Evolutionary conservation across 2,329 filamentous ascomycete species (phyloP).

Genomic region (Mollisiaceae sp.): DNA sequence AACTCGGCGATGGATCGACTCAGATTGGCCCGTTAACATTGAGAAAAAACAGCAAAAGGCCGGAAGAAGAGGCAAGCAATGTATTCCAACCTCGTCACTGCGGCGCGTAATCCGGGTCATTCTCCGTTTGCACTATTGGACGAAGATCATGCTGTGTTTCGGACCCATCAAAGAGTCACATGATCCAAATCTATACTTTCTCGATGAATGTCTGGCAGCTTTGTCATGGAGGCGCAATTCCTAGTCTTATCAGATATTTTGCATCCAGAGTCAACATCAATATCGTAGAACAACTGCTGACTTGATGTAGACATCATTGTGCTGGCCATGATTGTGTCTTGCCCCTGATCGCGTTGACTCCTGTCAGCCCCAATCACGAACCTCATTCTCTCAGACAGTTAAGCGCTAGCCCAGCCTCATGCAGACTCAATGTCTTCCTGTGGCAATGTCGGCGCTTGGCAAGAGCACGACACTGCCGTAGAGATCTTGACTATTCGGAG

Average conservation of each 20-base stretch:
- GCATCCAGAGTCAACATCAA: background rate
- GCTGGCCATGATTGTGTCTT: background rate
- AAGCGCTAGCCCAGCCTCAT: conserved; percentile 1
- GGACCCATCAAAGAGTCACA: background rate
- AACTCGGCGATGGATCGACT: background rate
- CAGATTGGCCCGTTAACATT: background rate
- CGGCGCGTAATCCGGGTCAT: background rate
- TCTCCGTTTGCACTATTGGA: background rate
- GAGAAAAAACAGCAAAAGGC: background rate
- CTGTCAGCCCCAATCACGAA: background rate
- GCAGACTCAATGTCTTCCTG: background rate
- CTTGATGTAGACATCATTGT: background rate
- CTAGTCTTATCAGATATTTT: background rate
- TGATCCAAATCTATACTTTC: background rate
- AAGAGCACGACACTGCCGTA: background rate
- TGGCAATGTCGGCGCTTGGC: background rate
- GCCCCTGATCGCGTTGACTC: background rate
- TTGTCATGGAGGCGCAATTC: background rate
- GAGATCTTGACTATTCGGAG: background rate
- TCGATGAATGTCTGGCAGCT: background rate
- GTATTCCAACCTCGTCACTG: background rate
- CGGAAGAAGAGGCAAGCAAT: background rate
- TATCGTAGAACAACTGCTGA: background rate
- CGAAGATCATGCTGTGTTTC: background rate
- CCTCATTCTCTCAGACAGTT: background rate